A percentile compares a stretch with the other conserved stretches of the same genome.
phyloP scores from a whole-genome alignment of 352 stramenopile genomes.

The Pilasporangium apinafurcum region DNA sequence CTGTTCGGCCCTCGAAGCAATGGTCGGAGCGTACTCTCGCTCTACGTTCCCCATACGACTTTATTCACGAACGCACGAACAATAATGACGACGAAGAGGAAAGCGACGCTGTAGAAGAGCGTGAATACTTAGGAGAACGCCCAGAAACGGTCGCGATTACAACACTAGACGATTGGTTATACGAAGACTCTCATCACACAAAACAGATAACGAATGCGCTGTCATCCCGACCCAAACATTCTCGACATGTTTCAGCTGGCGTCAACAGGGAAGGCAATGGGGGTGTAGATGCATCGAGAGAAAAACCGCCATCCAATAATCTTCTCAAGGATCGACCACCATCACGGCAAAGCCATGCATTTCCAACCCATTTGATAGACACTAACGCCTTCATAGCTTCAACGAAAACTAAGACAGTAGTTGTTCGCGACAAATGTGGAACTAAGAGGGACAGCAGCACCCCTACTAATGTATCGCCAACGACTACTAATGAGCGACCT shows the following conservation, averaged over 20 bases:
- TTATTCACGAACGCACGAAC: background rate
- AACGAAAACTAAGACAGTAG: conserved; percentile 5
- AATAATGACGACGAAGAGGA: conserved; percentile 10
- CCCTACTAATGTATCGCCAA: background rate
- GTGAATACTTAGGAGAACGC: background rate
- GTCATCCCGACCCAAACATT: conserved; percentile 18
- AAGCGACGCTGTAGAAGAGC: background rate
- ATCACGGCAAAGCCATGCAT: conserved; percentile 67
- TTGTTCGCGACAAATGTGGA: conserved; percentile 4
- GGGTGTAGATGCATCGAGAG: background rate
- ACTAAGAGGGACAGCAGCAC: conserved; percentile 7
- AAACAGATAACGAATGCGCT: background rate
- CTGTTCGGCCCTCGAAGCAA: conserved; percentile 34
- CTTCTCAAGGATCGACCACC: conserved; percentile 35
- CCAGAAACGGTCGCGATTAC: background rate
- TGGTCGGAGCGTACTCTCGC: conserved; percentile 3
- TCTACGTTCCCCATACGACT: conserved; percentile 4
- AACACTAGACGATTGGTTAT: conserved; percentile 1
- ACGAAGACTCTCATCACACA: background rate
- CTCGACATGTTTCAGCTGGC: conserved; percentile 17
- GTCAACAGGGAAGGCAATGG: background rate
- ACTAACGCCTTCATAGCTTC: conserved; percentile 18
- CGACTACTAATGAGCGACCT: conserved; percentile 25
- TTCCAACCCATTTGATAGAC: conserved; percentile 73
- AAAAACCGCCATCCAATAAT: background rate